Evolutionary conservation across 176 grass and related monocot genomes (phyloP).

Genomic region (Rhipidocladum racemiflorum): DNA sequence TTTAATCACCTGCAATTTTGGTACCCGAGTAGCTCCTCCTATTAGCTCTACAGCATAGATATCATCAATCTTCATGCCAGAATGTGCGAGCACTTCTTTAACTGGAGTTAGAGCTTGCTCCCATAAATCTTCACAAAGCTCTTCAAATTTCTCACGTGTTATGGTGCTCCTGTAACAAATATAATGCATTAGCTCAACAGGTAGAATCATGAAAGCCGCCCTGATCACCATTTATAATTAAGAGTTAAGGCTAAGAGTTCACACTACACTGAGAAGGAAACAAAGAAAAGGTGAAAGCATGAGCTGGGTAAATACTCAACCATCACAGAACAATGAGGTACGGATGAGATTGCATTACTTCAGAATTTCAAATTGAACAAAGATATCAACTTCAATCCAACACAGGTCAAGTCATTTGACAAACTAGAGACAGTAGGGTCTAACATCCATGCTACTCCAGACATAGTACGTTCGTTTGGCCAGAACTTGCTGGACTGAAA

Average conservation of each 20-base stretch:
- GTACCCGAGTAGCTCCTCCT: slow-evolving; percentile 92
- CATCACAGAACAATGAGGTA: background rate
- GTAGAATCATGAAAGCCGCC: slow-evolving; percentile 4
- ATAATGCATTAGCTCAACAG: slow-evolving; percentile 1
- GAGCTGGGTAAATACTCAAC: background rate
- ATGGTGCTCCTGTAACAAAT: slow-evolving; percentile 80
- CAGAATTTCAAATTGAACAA: background rate
- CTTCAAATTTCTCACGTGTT: slow-evolving; percentile 96
- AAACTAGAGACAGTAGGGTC: background rate
- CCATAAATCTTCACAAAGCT: slow-evolving; percentile 96
- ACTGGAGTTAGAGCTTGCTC: slow-evolving; percentile 83
- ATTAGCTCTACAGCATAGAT: slow-evolving; percentile 94
- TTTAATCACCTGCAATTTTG: slow-evolving; percentile 82
- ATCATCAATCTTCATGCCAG: slow-evolving; percentile 83
- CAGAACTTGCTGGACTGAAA: background rate
- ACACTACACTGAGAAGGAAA: background rate
- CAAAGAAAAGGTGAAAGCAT: slow-evolving; percentile 14
- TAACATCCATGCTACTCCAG: slow-evolving; percentile 15
- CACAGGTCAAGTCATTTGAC: slow-evolving; percentile 1
- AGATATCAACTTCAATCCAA: slow-evolving; percentile 6
- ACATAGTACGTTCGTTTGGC: background rate
- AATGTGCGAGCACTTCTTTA: slow-evolving; percentile 73
- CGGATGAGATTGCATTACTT: background rate
- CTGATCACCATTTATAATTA: slow-evolving; percentile 1
- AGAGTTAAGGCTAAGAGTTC: background rate